These are phyloP conservation scores for Akebia trifoliata DNA, from an alignment of 164 flowering plant species.

Conservation along the genomic window DNA sequence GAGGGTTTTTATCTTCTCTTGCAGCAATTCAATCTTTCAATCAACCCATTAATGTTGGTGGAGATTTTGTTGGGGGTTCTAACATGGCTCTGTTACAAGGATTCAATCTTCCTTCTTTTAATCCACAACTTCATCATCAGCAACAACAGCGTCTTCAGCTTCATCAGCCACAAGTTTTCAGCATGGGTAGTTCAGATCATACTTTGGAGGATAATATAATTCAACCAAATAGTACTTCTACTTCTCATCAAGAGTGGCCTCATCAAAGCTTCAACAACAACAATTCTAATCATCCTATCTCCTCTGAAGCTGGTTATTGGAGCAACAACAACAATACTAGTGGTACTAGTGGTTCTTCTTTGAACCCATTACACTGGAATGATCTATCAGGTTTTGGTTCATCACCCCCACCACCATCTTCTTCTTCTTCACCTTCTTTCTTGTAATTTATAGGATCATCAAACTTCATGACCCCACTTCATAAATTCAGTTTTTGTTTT, in stretches of 20 bases:
- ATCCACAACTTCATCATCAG: slow-evolving; percentile 6
- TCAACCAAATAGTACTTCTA: slow-evolving; percentile 15
- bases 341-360: slow-evolving; percentile 10
- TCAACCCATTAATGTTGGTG: slow-evolving; percentile 18
- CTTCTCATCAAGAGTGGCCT: slow-evolving; percentile 12
- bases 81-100: slow-evolving; percentile 30
- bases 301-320: slow-evolving; percentile 11
- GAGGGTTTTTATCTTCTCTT: slow-evolving; percentile 31
- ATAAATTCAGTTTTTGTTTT: slow-evolving; percentile 1
- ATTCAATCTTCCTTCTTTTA: slow-evolving; percentile 19
- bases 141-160: slow-evolving; percentile 8
- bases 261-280: slow-evolving; percentile 18
- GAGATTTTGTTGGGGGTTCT: slow-evolving; percentile 16
- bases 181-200: slow-evolving; percentile 11
- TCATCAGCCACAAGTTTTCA: slow-evolving; percentile 15
- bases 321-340: slow-evolving; percentile 4
- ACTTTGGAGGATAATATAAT: slow-evolving; percentile 11
- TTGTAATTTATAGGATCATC: slow-evolving; percentile 3
- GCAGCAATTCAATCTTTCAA: slow-evolving; percentile 27
- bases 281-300: slow-evolving; percentile 6
- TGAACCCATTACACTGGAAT: slow-evolving; percentile 28
- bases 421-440: slow-evolving; percentile 18
- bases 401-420: slow-evolving; percentile 13
- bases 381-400: slow-evolving; percentile 32
- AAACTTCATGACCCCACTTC: not conserved